A percentile compares a stretch with the other conserved stretches of the same genome.
Evolutionary conservation across 345 rosid species (phyloP).

Genomic region (Salix udensis): DNA sequence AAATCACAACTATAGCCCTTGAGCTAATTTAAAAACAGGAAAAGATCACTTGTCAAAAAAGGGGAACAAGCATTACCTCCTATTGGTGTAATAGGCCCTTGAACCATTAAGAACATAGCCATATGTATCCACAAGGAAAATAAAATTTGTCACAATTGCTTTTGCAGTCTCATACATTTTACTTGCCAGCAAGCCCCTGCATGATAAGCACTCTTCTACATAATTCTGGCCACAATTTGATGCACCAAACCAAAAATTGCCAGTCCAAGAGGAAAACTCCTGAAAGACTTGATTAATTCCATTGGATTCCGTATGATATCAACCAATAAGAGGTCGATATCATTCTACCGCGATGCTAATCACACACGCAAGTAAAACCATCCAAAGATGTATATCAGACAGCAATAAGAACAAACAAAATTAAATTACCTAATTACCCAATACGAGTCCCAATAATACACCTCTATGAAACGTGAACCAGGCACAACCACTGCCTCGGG

Average conservation of each 20-base stretch:
- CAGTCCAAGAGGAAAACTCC: background rate
- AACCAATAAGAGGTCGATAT: too few relatives aligned
- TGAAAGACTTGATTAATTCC: background rate
- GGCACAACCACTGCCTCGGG: constrained; percentile 64
- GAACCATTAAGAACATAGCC: constrained; percentile 82
- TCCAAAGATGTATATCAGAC: background rate
- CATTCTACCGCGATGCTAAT: too few relatives aligned
- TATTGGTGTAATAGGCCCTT: constrained; percentile 73
- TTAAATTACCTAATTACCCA: constrained; percentile 76
- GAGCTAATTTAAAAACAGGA: background rate
- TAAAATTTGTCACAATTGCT: constrained; percentile 63
- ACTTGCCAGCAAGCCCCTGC: constrained; percentile 84
- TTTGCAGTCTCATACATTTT: constrained; percentile 80
- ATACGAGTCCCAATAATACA: constrained; percentile 94
- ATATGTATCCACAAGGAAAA: constrained; percentile 55
- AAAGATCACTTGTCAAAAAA: background rate
- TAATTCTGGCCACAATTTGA: background rate
- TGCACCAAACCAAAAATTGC: background rate
- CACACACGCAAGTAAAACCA: background rate
- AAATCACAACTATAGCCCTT: background rate
- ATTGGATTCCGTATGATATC: too few relatives aligned
- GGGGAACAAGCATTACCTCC: constrained; percentile 49
- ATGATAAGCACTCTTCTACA: background rate
- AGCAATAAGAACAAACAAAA: background rate
- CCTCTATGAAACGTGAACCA: constrained; percentile 84